phyloP scores from a whole-genome alignment of 176 grass and related monocot genomes.

The Thinopyrum elongatum region DNA sequence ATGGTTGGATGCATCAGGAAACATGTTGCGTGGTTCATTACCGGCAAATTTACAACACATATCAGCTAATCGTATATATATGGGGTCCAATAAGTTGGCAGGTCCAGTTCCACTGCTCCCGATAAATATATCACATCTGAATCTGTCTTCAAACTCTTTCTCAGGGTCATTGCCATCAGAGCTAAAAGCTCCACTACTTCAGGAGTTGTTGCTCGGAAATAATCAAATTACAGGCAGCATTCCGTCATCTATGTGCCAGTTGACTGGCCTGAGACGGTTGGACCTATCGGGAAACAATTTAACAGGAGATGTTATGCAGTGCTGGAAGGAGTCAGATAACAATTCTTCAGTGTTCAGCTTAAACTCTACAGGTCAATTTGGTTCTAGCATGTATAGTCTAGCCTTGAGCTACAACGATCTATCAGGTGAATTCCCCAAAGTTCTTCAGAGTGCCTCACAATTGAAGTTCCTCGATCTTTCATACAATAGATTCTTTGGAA shows the following conservation, averaged over 20 bases:
- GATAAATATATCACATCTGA: not conserved
- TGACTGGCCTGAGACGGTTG: not conserved
- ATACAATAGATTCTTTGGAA: not conserved
- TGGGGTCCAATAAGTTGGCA: not conserved
- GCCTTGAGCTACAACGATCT: not conserved
- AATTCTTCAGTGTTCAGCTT: not conserved
- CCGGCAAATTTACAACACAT: not conserved
- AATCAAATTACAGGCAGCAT: not conserved
- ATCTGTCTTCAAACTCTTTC: not conserved
- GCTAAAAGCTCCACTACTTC: not conserved
- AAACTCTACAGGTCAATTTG: not conserved
- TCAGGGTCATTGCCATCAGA: not conserved
- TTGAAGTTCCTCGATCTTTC: not conserved
- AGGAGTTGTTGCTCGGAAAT: fast-evolving
- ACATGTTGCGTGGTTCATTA: not conserved
- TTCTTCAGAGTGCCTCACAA: not conserved
- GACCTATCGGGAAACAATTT: not conserved
- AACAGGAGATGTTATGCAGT: not conserved
- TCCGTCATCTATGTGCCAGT: not conserved
- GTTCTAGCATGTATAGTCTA: not conserved
- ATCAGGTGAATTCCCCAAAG: not conserved
- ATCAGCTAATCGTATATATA: not conserved
- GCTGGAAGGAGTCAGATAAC: not conserved
- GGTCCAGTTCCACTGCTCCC: not conserved
- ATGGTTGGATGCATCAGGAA: not conserved